phyloP scores from a whole-genome alignment of 495 filamentous ascomycete species.

The Penicillium paxilli region DNA sequence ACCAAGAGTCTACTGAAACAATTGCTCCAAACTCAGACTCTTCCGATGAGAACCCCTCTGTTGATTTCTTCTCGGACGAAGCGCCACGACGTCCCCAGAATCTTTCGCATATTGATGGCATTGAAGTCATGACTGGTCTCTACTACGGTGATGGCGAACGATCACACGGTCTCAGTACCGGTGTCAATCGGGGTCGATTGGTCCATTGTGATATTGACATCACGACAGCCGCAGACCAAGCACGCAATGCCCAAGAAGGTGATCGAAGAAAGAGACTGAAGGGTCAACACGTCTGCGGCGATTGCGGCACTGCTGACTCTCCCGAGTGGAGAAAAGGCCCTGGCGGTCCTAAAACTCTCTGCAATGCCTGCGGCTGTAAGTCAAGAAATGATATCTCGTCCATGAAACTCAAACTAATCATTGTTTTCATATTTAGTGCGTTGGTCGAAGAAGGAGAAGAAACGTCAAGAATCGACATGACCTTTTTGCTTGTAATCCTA shows the following conservation, averaged over 20 bases:
- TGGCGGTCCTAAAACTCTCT: slow-evolving; percentile 90
- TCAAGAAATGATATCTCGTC: slow-evolving; percentile 6
- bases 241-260: slow-evolving; percentile 44
- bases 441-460: slow-evolving; percentile 81
- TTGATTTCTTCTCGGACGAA: slow-evolving; percentile 75
- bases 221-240: slow-evolving; percentile 71
- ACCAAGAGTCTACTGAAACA: slow-evolving; percentile 51
- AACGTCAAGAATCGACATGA: slow-evolving; percentile 40
- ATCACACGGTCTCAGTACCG: slow-evolving; percentile 85
- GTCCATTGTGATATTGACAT: slow-evolving; percentile 87
- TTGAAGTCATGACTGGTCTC: slow-evolving; percentile 92
- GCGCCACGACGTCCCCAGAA: slow-evolving; percentile 74
- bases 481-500: not conserved
- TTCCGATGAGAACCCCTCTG: slow-evolving; percentile 63
- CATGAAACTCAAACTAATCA: not conserved
- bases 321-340: slow-evolving; percentile 98
- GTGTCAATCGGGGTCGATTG: slow-evolving; percentile 72
- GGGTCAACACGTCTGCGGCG: slow-evolving; percentile 95
- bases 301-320: slow-evolving; percentile 91
- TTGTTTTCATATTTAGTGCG: slow-evolving; percentile 42
- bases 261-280: slow-evolving; percentile 93
- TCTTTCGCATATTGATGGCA: slow-evolving; percentile 76
- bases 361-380: slow-evolving; percentile 91
- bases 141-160: slow-evolving; percentile 87
- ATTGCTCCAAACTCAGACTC: slow-evolving; percentile 65